These are phyloP conservation scores for Cubamyces sp. DNA, from an alignment of 768 basidiomycete genomes.

Conservation along the genomic window DNA sequence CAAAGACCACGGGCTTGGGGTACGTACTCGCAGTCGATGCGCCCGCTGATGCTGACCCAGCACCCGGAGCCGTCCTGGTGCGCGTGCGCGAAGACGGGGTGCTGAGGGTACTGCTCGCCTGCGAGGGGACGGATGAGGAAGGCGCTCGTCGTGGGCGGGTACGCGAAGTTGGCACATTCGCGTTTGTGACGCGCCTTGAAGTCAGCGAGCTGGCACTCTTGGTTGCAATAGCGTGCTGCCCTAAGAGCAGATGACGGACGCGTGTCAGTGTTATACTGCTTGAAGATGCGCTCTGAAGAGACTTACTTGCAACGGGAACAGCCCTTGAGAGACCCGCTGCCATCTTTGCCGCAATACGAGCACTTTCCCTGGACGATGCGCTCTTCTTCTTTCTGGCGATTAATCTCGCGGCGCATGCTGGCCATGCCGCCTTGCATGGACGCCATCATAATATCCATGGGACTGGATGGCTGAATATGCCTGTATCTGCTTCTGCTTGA, in stretches of 20 bases:
- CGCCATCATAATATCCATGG: slow-evolving; percentile 4
- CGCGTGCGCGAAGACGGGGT: slow-evolving; percentile 10
- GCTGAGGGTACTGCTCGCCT: neutral
- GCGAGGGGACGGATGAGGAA: slow-evolving; percentile 5
- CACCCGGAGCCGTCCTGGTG: slow-evolving; percentile 15
- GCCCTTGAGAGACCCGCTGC: slow-evolving; percentile 1
- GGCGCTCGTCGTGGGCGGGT: slow-evolving; percentile 10
- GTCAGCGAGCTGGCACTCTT: slow-evolving; percentile 9
- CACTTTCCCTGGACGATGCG: neutral
- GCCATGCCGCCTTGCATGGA: slow-evolving; percentile 8
- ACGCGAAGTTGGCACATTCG: slow-evolving; percentile 8
- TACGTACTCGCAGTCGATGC: slow-evolving; percentile 6
- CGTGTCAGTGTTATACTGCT: too few species aligned
- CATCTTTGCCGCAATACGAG: slow-evolving; percentile 2
- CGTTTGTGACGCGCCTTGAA: slow-evolving; percentile 15
- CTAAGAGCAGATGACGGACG: neutral
- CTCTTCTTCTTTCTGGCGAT: neutral
- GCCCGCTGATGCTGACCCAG: slow-evolving; percentile 11
- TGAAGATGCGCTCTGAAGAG: too few species aligned
- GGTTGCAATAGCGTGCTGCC: slow-evolving; percentile 12
- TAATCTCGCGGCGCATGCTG: neutral
- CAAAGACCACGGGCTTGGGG: too few species aligned
- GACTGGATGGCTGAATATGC: slow-evolving; percentile 7
- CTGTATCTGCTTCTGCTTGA: slow-evolving; percentile 9
- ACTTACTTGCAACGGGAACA: slow-evolving; percentile 18